Evolutionary conservation across 1,284 basidiomycete genomes (phyloP).

Genomic region (Pyrrhoderma noxium): DNA sequence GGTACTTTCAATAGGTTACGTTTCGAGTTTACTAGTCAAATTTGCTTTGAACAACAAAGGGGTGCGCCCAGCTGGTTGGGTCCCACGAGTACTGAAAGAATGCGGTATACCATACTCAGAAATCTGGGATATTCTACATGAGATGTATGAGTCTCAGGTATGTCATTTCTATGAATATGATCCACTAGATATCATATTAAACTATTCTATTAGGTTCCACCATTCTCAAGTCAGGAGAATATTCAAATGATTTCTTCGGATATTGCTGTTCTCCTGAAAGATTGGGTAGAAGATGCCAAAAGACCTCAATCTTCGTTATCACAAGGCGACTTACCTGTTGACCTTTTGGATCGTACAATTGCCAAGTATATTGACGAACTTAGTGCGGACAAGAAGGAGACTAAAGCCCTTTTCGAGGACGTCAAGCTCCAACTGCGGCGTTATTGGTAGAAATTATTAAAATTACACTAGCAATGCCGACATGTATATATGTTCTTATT

Average conservation of each 20-base stretch:
- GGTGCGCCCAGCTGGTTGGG: conserved; percentile 70
- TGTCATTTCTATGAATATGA: conserved; percentile 20
- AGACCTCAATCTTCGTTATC: conserved; percentile 53
- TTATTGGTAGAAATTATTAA: conserved; percentile 41
- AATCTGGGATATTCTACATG: conserved; percentile 80
- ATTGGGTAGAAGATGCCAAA: conserved; percentile 70
- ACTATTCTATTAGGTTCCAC: conserved; percentile 51
- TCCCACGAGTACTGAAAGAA: conserved; percentile 65
- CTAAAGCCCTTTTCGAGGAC: conserved; percentile 54
- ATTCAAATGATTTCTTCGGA: conserved; percentile 73
- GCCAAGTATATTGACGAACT: conserved; percentile 67
- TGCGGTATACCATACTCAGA: conserved; percentile 71
- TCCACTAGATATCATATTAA: conserved; percentile 2
- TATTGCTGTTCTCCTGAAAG: conserved; percentile 63
- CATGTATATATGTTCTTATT: no score
- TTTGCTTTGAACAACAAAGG: conserved; percentile 59
- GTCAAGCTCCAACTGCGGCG: conserved; percentile 60
- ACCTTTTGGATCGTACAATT: conserved; percentile 59
- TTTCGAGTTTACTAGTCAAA: conserved; percentile 61
- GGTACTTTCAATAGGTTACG: conserved; percentile 41
- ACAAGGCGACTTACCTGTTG: conserved; percentile 63
- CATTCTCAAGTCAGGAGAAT: conserved; percentile 73
- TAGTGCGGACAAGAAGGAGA: conserved; percentile 49
- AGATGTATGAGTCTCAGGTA: conserved; percentile 84
- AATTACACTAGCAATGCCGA: conserved; percentile 2